Percentiles rank a stretch among this genome's conserved stretches.
Conservation (phyloP, 768 basidiomycete species). For the Suillus subaureus region DNA sequence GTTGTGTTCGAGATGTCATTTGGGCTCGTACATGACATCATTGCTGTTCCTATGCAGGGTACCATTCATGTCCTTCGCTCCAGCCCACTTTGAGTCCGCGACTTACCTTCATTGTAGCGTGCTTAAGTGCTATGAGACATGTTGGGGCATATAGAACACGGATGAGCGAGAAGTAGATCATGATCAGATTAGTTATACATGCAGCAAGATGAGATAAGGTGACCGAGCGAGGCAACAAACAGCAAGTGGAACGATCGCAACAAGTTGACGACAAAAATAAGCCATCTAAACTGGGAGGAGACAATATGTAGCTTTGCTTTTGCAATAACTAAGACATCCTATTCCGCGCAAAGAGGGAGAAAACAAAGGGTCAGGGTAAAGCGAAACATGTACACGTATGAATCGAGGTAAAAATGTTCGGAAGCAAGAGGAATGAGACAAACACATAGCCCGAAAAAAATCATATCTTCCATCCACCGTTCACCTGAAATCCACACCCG, state of each 20-base stretch:
- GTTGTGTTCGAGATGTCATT: too few relatives aligned
- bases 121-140: too few relatives aligned
- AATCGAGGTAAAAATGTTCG: constrained; percentile 14
- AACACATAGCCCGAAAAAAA: constrained; percentile 12
- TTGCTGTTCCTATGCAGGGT: too few relatives aligned
- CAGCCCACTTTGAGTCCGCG: too few relatives aligned
- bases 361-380: constrained; percentile 7
- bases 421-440: constrained; percentile 13
- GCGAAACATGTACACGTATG: constrained; percentile 21
- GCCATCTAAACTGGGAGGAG: constrained; percentile 8
- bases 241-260: constrained; percentile 13
- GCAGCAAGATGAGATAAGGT: constrained; percentile 8
- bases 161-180: background rate
- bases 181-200: constrained; percentile 20
- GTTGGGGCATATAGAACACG: background rate
- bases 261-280: constrained; percentile 15
- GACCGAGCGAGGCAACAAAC: constrained; percentile 4
- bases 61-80: too few relatives aligned
- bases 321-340: constrained; percentile 30
- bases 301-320: constrained; percentile 22
- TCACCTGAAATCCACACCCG: constrained; percentile 36
- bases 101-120: too few relatives aligned
- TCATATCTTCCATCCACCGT: constrained; percentile 8
- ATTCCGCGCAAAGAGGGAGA: constrained; percentile 16
- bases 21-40: too few relatives aligned